Evolutionary conservation across 176 grass and related monocot genomes (phyloP).

Genomic region (barley (Hordeum vulgare)): DNA sequence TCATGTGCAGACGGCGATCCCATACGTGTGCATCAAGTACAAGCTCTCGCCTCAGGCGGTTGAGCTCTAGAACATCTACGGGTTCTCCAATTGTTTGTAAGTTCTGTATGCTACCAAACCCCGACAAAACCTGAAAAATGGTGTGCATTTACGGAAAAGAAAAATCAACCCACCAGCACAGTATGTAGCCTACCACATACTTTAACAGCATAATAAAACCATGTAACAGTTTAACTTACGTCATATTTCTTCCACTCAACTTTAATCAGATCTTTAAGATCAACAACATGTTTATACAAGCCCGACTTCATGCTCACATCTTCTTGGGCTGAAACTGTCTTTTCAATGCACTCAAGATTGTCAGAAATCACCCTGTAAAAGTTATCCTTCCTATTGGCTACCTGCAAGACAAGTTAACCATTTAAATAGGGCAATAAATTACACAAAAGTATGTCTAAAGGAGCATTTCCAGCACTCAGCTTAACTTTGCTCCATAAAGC

Average conservation of each 20-base stretch:
- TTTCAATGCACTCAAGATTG: slow-evolving; percentile 62
- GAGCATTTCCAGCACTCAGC: neutral
- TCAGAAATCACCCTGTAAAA: slow-evolving; percentile 51
- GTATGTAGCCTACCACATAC: neutral
- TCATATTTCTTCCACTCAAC: slow-evolving; percentile 67
- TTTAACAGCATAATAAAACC: slow-evolving; percentile 14
- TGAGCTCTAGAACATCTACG: slow-evolving; percentile 84
- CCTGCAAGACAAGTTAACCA: slow-evolving; percentile 38
- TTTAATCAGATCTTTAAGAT: slow-evolving; percentile 70
- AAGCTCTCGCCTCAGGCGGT: slow-evolving; percentile 57
- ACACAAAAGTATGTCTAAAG: slow-evolving; percentile 21
- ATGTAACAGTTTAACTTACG: slow-evolving; percentile 46
- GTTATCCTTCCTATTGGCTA: slow-evolving; percentile 45
- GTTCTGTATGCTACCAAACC: slow-evolving; percentile 32
- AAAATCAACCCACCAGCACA: slow-evolving; percentile 1
- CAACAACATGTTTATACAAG: slow-evolving; percentile 47
- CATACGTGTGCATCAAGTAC: slow-evolving; percentile 59
- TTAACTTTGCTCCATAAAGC: neutral
- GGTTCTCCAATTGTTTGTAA: slow-evolving; percentile 30
- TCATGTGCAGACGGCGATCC: slow-evolving; percentile 66
- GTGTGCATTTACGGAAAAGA: neutral
- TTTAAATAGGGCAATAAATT: slow-evolving; percentile 13
- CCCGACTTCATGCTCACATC: slow-evolving; percentile 50
- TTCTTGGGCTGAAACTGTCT: slow-evolving; percentile 42
- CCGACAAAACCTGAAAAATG: slow-evolving; percentile 40